These are phyloP conservation scores for Ogataea degrootiae DNA, from an alignment of 805 yeast species.

Conservation along the genomic window DNA sequence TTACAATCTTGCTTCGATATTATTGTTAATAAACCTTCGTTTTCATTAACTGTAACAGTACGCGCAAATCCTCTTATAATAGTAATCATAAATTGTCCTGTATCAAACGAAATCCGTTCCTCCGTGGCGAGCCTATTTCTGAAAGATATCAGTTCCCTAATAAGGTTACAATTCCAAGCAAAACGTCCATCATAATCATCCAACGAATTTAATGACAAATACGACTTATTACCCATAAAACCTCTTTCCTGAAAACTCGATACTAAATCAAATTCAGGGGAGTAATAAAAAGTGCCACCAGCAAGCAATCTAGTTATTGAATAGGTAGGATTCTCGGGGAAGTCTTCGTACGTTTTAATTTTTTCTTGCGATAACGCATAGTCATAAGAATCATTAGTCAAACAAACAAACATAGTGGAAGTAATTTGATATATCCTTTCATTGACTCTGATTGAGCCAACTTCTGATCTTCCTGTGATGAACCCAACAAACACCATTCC, in stretches of 20 bases:
- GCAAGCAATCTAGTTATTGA: conserved; percentile 41
- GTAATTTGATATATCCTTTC: conserved; percentile 50
- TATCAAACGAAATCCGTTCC: conserved; percentile 40
- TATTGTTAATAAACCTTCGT: conserved; percentile 40
- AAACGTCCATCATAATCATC: conserved; percentile 42
- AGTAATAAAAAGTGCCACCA: conserved; percentile 45
- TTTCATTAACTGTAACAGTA: conserved; percentile 26
- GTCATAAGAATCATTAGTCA: conserved; percentile 55
- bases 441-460: conserved; percentile 54
- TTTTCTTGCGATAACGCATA: conserved; percentile 17
- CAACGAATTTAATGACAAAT: conserved; percentile 24
- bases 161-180: conserved; percentile 49
- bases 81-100: conserved; percentile 42
- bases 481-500: conserved; percentile 53
- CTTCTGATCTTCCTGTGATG: conserved; percentile 47
- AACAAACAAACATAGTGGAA: conserved; percentile 63
- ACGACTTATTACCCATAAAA: conserved; percentile 16
- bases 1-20: conserved; percentile 48
- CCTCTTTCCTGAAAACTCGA: conserved; percentile 43
- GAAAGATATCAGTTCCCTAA: conserved; percentile 41
- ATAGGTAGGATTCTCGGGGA: conserved; percentile 34
- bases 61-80: conserved; percentile 50
- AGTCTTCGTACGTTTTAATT: conserved; percentile 14
- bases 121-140: conserved; percentile 36
- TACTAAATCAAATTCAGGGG: conserved; percentile 42